Evolutionary conservation across 352 stramenopile genomes (phyloP).

Genomic region (Aphanomyces euteiches): DNA sequence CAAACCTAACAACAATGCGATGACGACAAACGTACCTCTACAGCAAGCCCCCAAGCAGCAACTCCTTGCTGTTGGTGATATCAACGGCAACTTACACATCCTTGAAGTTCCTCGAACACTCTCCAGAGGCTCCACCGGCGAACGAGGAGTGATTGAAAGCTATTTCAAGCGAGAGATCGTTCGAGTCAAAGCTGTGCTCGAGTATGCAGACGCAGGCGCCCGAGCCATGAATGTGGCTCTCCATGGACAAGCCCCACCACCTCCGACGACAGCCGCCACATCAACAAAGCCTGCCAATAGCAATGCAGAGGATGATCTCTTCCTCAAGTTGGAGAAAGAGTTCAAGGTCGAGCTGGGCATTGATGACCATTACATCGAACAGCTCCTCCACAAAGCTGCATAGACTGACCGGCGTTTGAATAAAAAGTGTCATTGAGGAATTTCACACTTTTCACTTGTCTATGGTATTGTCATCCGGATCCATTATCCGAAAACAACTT

Average conservation of each 20-base stretch:
- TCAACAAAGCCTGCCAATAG: constrained; percentile 29
- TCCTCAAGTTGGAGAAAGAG: constrained; percentile 75
- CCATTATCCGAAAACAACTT: background rate
- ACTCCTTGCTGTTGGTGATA: constrained; percentile 87
- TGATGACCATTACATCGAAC: constrained; percentile 34
- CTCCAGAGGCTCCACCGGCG: constrained; percentile 71
- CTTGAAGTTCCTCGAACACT: constrained; percentile 88
- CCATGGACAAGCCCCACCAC: constrained; percentile 2
- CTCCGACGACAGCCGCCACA: constrained; percentile 14
- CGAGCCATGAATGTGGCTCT: constrained; percentile 26
- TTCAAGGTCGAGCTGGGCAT: constrained; percentile 69
- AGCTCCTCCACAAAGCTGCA: background rate
- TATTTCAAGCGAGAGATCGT: constrained; percentile 90
- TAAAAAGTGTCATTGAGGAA: too few species aligned
- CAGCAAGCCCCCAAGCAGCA: constrained; percentile 67
- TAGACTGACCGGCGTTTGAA: too few species aligned
- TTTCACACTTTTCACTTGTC: too few species aligned
- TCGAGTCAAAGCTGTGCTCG: constrained; percentile 50
- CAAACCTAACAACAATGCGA: constrained; percentile 14
- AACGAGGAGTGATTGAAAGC: constrained; percentile 73
- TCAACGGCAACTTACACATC: constrained; percentile 90
- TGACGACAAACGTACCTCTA: constrained; percentile 4
- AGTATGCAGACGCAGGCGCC: constrained; percentile 23
- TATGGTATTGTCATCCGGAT: too few species aligned
- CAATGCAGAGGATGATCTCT: constrained; percentile 54